These are phyloP conservation scores for Tuctoria greenei DNA, from an alignment of 176 grass and related monocot species.

Conservation along the genomic window DNA sequence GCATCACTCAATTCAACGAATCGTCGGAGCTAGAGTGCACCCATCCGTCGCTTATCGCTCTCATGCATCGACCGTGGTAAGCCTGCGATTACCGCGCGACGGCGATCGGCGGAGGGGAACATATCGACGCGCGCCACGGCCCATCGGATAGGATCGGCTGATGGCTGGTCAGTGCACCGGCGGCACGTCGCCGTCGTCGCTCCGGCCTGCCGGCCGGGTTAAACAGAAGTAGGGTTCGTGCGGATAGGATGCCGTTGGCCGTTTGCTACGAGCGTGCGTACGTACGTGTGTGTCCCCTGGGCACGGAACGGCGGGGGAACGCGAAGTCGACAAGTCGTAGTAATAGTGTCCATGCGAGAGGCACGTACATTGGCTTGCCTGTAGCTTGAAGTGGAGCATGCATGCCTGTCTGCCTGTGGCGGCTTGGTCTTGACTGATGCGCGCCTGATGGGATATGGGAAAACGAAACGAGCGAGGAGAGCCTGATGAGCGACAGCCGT, in stretches of 20 bases:
- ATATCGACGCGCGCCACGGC: background rate
- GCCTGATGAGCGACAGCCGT: background rate
- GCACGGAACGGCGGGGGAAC: background rate
- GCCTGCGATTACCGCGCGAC: constrained; percentile 1
- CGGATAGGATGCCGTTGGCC: background rate
- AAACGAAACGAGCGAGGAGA: background rate
- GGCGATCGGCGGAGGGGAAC: constrained; percentile 4
- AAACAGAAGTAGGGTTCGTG: background rate
- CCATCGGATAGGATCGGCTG: background rate
- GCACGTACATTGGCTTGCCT: background rate
- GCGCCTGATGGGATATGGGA: background rate
- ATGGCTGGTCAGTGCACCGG: constrained; percentile 18
- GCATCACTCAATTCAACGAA: constrained; percentile 22
- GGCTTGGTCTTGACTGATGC: background rate
- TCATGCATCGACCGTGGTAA: background rate
- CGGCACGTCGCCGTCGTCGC: constrained; percentile 37
- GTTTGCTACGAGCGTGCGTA: background rate
- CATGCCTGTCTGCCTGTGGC: background rate
- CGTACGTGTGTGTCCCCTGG: background rate
- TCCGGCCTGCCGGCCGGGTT: background rate
- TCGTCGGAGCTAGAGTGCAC: background rate
- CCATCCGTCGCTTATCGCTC: background rate
- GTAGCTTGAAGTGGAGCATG: background rate
- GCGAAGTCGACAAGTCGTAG: constrained; percentile 2
- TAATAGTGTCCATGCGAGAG: background rate